phyloP scores from a whole-genome alignment of 2,329 filamentous ascomycete species.

The Aspergillus chevalieri region DNA sequence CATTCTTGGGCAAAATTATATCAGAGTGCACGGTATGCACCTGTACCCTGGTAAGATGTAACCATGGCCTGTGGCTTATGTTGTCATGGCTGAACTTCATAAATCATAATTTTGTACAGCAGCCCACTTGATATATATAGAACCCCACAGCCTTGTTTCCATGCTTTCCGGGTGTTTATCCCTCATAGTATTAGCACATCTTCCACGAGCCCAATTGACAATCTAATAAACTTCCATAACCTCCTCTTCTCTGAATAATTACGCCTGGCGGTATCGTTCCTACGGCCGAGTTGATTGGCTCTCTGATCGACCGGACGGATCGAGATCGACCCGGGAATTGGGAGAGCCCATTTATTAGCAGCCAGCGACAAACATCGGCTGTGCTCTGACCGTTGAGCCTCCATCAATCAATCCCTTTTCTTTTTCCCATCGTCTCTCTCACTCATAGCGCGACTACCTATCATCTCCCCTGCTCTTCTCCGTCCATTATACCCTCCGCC shows the following conservation, averaged over 20 bases:
- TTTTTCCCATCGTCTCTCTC: neutral
- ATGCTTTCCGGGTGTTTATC: neutral
- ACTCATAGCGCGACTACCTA: neutral
- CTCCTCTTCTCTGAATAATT: neutral
- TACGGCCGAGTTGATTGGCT: slow-evolving; percentile 3
- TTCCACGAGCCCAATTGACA: neutral
- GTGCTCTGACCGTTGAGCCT: neutral
- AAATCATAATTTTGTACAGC: neutral
- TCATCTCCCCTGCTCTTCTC: neutral
- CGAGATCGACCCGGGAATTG: slow-evolving; percentile 20
- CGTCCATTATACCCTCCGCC: neutral
- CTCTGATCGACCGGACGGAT: slow-evolving; percentile 24
- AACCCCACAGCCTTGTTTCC: neutral
- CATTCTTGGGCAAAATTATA: too few relatives aligned
- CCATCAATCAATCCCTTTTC: neutral
- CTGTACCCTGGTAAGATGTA: too few relatives aligned
- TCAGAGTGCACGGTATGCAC: too few relatives aligned
- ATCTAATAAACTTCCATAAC: neutral
- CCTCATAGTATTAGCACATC: neutral
- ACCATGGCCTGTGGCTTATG: too few relatives aligned
- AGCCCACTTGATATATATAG: too few relatives aligned
- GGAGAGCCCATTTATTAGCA: neutral
- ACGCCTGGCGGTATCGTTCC: neutral
- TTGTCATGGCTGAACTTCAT: neutral
- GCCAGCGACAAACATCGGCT: neutral